Evolutionary conservation across 1,284 basidiomycete genomes (phyloP), one percentile per base, ranked within the genome.

Genomic region (Mycena citricolor): DNA sequence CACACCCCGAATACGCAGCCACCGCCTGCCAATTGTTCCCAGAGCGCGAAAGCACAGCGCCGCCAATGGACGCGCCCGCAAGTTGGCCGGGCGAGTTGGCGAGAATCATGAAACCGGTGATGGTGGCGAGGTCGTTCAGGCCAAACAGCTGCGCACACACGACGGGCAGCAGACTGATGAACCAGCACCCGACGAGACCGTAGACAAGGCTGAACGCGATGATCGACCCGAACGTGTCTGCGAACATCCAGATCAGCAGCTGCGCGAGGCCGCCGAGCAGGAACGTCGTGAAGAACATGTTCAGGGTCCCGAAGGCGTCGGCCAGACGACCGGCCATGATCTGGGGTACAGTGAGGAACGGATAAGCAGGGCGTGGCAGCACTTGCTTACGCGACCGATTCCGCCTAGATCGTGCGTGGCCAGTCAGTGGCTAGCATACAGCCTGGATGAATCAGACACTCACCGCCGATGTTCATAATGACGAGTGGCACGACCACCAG

Each of bases 101-200:
- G 21, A 57, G 35, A 10, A 60, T 53, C 57, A 60, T 56, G 22
- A 58, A 53, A 5, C 57, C 57, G 5, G 58, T 58, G 22, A 60
- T 55, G 4, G 57, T 60, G 24, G 58, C 54, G 10, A 58, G 44
- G 14, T 57, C 56, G 29, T 58, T 42, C 14, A 55, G 31, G 17
- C 58, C 55, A 26, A 58, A 60, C 14, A 58, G 42, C 36, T 53
- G 44, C 11, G 58, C 58, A 32, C 58, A 60, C 4, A 60, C 58
- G 10, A 58, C 55, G 25, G 58, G 56, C 17, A 60, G 28, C 13
- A 60, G 53, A 30, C 53, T 53, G 39, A 60, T 43, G 37, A 56
- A 60, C 51, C 57, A 57, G 33, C 51, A 52, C n/a, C 57, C 57
- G 24, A 58, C 44, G 16, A 60, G 46, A 13, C 58, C 58, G 34